A percentile compares a stretch with the other conserved stretches of the same genome.
phyloP scores from a whole-genome alignment of 768 basidiomycete genomes.

The Termitomyces sp. region DNA sequence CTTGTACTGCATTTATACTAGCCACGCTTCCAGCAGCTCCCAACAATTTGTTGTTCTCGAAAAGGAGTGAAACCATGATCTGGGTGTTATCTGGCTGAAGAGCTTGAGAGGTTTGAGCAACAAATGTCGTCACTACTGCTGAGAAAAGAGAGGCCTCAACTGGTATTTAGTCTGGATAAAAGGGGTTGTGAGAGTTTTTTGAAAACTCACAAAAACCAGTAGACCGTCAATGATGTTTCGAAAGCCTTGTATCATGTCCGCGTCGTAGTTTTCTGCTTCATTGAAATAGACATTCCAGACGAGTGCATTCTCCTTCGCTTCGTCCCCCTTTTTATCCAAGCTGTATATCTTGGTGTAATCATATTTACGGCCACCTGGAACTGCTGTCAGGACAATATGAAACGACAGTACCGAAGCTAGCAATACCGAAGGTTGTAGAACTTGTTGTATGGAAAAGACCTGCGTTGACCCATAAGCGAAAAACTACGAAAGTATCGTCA shows the following conservation, averaged over 20 bases:
- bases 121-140: not conserved
- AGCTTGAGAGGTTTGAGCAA: not conserved
- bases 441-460: not conserved
- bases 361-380: not conserved
- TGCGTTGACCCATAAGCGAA: not conserved
- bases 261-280: not conserved
- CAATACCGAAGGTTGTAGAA: not conserved
- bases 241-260: not conserved
- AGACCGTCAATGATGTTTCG: not conserved
- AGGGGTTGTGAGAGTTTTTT: not conserved
- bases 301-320: not conserved
- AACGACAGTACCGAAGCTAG: not conserved
- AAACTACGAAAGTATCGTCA: not conserved
- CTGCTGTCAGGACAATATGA: not conserved
- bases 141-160: not conserved
- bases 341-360: not conserved
- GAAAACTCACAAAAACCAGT: not conserved
- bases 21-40: not conserved
- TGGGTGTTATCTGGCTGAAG: no score
- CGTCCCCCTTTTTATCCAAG: not conserved
- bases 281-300: not conserved
- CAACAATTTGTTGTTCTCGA: not conserved
- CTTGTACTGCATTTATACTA: not conserved
- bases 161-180: not conserved
- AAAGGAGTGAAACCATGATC: not conserved